A percentile compares a stretch with the other conserved stretches of the same genome.
phyloP scores from a whole-genome alignment of 306 rosid species.

The Cyclanthera cordifolia region DNA sequence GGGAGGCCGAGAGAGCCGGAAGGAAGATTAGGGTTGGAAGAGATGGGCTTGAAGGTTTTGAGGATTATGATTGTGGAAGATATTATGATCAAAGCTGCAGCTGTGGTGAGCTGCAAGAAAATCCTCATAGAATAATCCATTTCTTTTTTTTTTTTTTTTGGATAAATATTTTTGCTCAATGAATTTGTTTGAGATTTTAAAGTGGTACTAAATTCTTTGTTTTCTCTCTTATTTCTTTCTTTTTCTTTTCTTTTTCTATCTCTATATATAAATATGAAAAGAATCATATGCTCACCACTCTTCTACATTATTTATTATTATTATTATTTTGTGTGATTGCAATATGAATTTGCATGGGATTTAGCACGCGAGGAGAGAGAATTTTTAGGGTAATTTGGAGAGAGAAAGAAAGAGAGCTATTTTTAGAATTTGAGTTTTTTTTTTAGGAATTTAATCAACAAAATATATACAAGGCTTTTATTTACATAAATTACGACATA shows the following conservation, averaged over 20 bases:
- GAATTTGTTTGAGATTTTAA: neutral
- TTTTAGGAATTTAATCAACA: no score
- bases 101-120: slow-evolving; percentile 1
- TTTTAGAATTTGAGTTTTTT: no score
- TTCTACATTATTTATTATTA: neutral
- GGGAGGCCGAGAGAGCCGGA: slow-evolving; percentile 74
- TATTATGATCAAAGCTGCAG: slow-evolving; percentile 8
- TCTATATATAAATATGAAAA: neutral
- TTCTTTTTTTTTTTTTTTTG: no score
- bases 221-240: neutral
- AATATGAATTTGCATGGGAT: slow-evolving; percentile 10
- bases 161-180: neutral
- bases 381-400: no score
- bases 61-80: slow-evolving; percentile 7
- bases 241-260: neutral
- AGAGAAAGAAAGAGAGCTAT: neutral
- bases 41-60: neutral
- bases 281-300: slow-evolving; percentile 4
- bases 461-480: no score
- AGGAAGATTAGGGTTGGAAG: slow-evolving; percentile 23
- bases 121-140: neutral
- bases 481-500: no score
- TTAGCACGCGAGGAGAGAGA: neutral
- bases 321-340: neutral
- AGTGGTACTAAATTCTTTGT: neutral